Conservation (phyloP, 1,139 yeast genomes). For the Suhomyces wounanorum region DNA sequence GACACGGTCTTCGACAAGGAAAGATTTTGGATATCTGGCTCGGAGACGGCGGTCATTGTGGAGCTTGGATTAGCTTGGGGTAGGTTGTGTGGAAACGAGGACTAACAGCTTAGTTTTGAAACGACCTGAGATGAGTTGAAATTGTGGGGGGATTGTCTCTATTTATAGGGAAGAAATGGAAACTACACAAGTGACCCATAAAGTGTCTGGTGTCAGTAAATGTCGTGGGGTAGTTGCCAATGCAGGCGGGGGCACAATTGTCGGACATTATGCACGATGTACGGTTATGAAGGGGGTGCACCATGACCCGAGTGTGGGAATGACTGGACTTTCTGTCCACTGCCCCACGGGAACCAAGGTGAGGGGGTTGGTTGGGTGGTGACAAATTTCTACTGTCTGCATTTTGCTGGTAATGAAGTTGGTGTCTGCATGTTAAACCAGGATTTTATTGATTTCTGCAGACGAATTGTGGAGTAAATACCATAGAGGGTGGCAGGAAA, state of each 20-base stretch:
- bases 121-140: not conserved
- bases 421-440: not conserved
- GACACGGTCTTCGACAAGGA: constrained; percentile 30
- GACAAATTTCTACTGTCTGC: not conserved
- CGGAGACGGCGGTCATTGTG: constrained; percentile 12
- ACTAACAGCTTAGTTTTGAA: not conserved
- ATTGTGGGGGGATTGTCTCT: constrained; percentile 1
- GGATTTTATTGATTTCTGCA: too few relatives aligned
- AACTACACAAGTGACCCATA: not conserved
- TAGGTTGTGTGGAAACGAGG: not conserved
- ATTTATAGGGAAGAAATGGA: not conserved
- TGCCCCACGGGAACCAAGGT: not conserved
- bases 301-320: not conserved
- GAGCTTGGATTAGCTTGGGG: not conserved
- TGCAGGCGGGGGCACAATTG: constrained; percentile 1
- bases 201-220: not conserved
- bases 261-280: not conserved
- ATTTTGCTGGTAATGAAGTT: not conserved
- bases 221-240: not conserved
- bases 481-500: not conserved
- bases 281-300: not conserved
- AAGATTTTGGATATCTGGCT: constrained; percentile 28
- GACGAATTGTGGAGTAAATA: not conserved
- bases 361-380: not conserved
- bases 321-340: not conserved